Base-by-base conservation (phyloP, 768 basidiomycete species). In the Podaxis pistillaris region DNA sequence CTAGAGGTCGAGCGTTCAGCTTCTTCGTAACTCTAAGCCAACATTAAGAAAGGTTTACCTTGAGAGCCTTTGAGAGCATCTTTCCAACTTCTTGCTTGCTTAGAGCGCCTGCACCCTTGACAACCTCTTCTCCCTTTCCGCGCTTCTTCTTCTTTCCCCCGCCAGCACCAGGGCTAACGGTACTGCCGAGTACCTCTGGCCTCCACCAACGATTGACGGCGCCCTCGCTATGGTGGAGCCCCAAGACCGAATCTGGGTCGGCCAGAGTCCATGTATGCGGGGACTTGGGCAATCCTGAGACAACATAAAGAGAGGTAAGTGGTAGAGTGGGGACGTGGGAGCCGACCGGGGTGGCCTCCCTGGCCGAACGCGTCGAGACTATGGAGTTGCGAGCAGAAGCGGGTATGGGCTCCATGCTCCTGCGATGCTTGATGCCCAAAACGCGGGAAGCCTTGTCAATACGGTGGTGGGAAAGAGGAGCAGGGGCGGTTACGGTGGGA, bases 201-300 rank as follows among this genome's bases (percentile, higher is more conserved):
- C 93, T 79, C 93, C 93, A 96, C 88, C 91, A 95, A 52, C 93
- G 84, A 66, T 83, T 87, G 60, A 95, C 93, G 56, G 93, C 94
- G 62, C 91, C 89, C 50, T 93, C 91, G 46, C 83, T 81, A 69
- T 96, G 94, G 68, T 91, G 86, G 56, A 94, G 81, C 53, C 91
- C 92, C 55, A 89, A 75, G 57, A 93, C 88, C 1, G 91, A 84
- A 72, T 93, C 91, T 0, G 88, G 87, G 72, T 95, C 94, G 0
- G 91, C 88, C 49, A 94, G 84, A 17, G 91, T 91, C 93, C 94
- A 96, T 11, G 90, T 93, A 72, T 92, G 86, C 0, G 93, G 92
- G 33, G 89, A 89, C 74, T 95, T 95, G 17, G 93, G 91, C 33
- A 96, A 83, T 11, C 94, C 94, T 1, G 91, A 92, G 33, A 93